Base-by-base conservation (phyloP, 2,329 filamentous ascomycete genomes). In the Venturia nashicola region DNA sequence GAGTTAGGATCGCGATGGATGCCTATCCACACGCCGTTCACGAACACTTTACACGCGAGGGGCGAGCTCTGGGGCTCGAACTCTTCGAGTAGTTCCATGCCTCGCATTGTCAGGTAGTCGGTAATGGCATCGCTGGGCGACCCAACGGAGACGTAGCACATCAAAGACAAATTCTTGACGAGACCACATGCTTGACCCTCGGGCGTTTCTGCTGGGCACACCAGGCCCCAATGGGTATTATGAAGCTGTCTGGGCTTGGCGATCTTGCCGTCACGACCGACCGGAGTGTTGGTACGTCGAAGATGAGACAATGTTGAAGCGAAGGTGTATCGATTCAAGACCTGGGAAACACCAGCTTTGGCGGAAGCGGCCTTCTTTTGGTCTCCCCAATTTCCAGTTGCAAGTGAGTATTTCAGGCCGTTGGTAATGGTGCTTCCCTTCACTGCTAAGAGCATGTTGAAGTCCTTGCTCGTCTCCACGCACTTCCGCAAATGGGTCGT, bases 351-450 rank as follows among this genome's bases (percentile, higher is more conserved):
- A 82, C 94, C 95, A 59, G 94, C 94, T 68, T 95, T 97, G 1
- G 92, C 90, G 69, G 88, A 93, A 70, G 90, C 89, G 23, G 94
- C 92, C 80, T 97, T 99, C 83, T 97, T 99, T 79, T 99, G 94
- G 69, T 99, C 94, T 72, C 94, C 95, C 95, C 94, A 99, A 77
- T 99, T 99, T 68, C 94, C 94, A 16, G 94, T 99, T 34, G 94
- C 93, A 67, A 99, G 81, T 62, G 94, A 97, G 77, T 99, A 99
- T 74, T 97, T 96, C 68, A 99, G 78, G 61, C 93, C 94, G 72
- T 94, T 95, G 23, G 92, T 96, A 68, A 99, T 82, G 23, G 94
- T 96, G 67, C 86, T 88, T 27, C 89, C 87, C 79, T 97, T 97
- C 71, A 97, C 88, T 69, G 91, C 94, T 65, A 96, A 84, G 16